Evolutionary conservation across 768 basidiomycete species (phyloP).

Genomic region (Naganishia kalamii): DNA sequence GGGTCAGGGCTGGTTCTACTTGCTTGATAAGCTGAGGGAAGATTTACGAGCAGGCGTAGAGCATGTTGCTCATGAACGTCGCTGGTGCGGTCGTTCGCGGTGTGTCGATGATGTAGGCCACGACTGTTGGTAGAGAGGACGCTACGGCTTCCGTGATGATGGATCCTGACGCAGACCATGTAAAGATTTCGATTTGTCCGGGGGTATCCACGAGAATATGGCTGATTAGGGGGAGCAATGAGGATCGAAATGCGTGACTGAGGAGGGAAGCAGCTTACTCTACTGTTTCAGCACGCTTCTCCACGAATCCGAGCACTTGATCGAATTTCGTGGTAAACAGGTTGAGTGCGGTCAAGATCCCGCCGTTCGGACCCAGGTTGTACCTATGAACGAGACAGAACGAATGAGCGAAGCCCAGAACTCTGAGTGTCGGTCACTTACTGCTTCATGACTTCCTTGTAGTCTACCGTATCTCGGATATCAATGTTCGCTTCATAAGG

Average conservation of each 20-base stretch:
- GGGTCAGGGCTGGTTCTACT: neutral
- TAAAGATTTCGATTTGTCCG: slow-evolving; percentile 99
- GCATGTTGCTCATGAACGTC: slow-evolving; percentile 99
- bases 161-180: slow-evolving; percentile 97
- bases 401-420: neutral
- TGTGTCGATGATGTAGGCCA: slow-evolving; percentile 96
- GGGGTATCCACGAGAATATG: slow-evolving; percentile 95
- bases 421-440: slow-evolving; percentile 51
- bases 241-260: neutral
- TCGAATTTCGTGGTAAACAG: slow-evolving; percentile 98
- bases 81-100: slow-evolving; percentile 82
- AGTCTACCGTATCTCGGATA: slow-evolving; percentile 94
- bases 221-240: slow-evolving; percentile 50
- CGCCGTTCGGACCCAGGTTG: slow-evolving; percentile 96
- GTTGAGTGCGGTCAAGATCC: slow-evolving; percentile 92
- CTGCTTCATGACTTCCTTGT: slow-evolving; percentile 99
- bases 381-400: slow-evolving; percentile 56
- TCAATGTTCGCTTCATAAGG: slow-evolving; percentile 97
- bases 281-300: slow-evolving; percentile 78
- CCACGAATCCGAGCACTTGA: slow-evolving; percentile 83
- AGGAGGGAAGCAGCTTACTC: slow-evolving; percentile 58
- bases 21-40: neutral
- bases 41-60: slow-evolving; percentile 91
- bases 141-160: slow-evolving; percentile 98
- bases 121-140: slow-evolving; percentile 81